Percentiles rank a stretch among this genome's conserved stretches.
phyloP scores from a whole-genome alignment of 2,329 filamentous ascomycete species.

The Colletotrichum navitas region DNA sequence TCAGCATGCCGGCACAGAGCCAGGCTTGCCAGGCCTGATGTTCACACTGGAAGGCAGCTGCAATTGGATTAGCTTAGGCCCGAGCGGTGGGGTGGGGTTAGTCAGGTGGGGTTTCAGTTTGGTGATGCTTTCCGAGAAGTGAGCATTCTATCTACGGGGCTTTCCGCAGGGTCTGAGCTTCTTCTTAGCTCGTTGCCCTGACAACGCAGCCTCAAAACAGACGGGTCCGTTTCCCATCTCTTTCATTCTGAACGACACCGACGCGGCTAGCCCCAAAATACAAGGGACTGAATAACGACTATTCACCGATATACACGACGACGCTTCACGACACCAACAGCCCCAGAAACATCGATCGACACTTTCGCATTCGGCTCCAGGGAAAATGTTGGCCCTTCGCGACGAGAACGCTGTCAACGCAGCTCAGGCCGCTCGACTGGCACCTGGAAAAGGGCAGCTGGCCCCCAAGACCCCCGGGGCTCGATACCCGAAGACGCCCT shows the following conservation, averaged over 20 bases:
- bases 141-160: slow-evolving; percentile 13
- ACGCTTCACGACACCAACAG: slow-evolving; percentile 3
- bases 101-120: slow-evolving; percentile 37
- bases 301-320: not conserved
- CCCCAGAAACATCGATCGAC: not conserved
- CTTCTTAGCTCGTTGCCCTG: slow-evolving; percentile 28
- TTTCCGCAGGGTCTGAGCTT: slow-evolving; percentile 40
- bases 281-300: slow-evolving; percentile 6
- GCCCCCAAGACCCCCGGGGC: slow-evolving; percentile 83
- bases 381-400: slow-evolving; percentile 41
- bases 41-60: slow-evolving; percentile 34
- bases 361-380: not conserved
- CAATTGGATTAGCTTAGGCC: slow-evolving; percentile 40
- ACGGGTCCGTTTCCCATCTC: slow-evolving; percentile 20
- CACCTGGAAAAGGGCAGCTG: slow-evolving; percentile 52
- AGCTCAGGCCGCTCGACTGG: slow-evolving; percentile 41
- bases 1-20: slow-evolving; percentile 31
- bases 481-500: slow-evolving; percentile 84
- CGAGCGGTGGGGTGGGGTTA: slow-evolving; percentile 37
- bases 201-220: slow-evolving; percentile 37
- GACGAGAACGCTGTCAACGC: slow-evolving; percentile 44
- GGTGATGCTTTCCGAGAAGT: slow-evolving; percentile 9
- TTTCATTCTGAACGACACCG: slow-evolving; percentile 21
- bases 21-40: slow-evolving; percentile 29
- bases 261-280: slow-evolving; percentile 8